Base-by-base conservation (phyloP, 805 yeast species). In the Nakazawaea anatomiae region DNA sequence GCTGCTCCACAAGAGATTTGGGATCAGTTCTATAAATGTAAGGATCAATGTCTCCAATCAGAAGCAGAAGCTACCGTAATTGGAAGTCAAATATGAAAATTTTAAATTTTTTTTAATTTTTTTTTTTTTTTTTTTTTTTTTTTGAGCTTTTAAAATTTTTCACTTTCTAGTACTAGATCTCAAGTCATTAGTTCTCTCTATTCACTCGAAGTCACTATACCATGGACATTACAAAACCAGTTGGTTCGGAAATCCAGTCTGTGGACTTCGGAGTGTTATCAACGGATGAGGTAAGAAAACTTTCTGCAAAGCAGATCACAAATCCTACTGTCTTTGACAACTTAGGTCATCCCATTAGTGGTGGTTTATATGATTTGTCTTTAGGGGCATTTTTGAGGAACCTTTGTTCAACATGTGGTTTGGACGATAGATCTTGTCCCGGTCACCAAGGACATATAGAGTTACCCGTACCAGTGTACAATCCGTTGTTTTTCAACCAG, bases 381-480 rank as follows among this genome's bases (percentile, higher is more conserved):
- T 72, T 94, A 40, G 99, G 99, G 57, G 98, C 99, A 0, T 94
- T 90, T 62, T 73, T 89, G 55, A 79, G 85, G 62, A 89, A 92
- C 66, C 75, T 87, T 52, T 90, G 99, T 79, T 78, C 94, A 27
- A 92, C 98, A 1, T 94, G 99, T 79, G 97, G 98, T 18, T 75
- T 92, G 55, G 96, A 91, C 65, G 97, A 92, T 59, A 83, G 86
- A 63, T 84, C 81, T 60, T 94, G 99, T 73, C 97, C 97, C 4
- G 99, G 99, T 44, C 99, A 94, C 68, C 89, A 90, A 68, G 99
- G 99, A 54, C 99, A 94, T 68, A 90, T 94, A 56, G 97, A 92
- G 66, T 77, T 94, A 56, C 99, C 99, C 5, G 85, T 90, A 41
- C 96, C 98, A 4, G 95, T 89, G 42, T 94, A 89, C 74, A 92